A percentile compares a stretch with the other conserved stretches of the same genome.
These are phyloP conservation scores for Smallanthus sonchifolius DNA, from an alignment of 129 eudicot genomes.

Conservation along the genomic window DNA sequence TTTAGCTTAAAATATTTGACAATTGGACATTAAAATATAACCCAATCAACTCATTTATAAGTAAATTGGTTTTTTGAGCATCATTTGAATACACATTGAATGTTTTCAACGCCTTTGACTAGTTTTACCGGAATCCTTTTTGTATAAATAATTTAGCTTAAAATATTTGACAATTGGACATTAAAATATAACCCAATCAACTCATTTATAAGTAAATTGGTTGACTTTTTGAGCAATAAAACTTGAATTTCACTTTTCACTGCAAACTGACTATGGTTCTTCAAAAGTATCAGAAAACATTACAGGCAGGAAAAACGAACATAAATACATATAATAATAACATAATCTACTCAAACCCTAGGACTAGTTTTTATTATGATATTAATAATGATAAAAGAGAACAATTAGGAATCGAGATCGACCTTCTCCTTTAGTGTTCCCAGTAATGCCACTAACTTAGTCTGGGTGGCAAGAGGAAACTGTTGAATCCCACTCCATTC, in stretches of 20 bases:
- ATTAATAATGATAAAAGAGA: background rate
- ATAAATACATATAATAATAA: background rate
- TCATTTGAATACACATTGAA: background rate
- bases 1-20: background rate
- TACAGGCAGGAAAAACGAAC: background rate
- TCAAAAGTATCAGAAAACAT: background rate
- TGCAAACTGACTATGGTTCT: background rate
- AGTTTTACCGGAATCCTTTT: background rate
- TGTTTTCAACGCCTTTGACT: background rate
- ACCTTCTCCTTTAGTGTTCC: constrained; percentile 78
- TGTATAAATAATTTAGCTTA: background rate
- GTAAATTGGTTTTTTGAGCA: background rate
- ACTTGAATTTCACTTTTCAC: background rate
- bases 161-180: background rate
- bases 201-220: background rate
- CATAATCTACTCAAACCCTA: background rate
- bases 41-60: background rate
- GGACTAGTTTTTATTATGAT: background rate
- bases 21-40: background rate
- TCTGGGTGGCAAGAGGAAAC: constrained; percentile 86
- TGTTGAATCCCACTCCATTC: constrained; percentile 93
- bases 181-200: background rate
- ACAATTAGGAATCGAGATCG: background rate
- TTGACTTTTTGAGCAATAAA: background rate
- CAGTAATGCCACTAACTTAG: constrained; percentile 58